Conservation (phyloP, 495 filamentous ascomycete species). For the Hypoxylon perforatum region DNA sequence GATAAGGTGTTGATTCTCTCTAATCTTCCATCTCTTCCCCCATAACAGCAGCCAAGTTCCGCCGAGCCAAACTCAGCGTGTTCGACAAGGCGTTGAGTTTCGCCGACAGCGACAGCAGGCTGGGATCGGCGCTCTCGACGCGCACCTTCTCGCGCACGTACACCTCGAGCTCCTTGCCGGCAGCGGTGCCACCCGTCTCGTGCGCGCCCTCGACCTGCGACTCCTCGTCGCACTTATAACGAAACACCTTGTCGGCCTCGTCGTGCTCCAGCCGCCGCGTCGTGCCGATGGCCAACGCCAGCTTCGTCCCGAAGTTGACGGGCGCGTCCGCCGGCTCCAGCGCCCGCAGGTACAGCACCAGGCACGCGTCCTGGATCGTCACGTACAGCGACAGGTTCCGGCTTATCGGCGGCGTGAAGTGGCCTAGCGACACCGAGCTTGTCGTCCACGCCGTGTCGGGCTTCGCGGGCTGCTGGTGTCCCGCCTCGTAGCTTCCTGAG, state of each 20-base stretch:
- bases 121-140: conserved; percentile 92
- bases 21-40: conserved; percentile 64
- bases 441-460: conserved; percentile 51
- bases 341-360: conserved; percentile 82
- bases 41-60: conserved; percentile 84
- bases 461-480: conserved; percentile 20
- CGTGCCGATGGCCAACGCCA: conserved; percentile 67
- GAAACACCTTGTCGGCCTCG: conserved; percentile 79
- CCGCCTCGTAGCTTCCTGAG: not conserved
- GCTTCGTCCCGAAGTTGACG: conserved; percentile 59
- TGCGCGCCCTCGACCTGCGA: conserved; percentile 5
- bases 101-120: conserved; percentile 83
- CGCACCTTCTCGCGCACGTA: conserved; percentile 88
- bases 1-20: not conserved
- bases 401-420: conserved; percentile 56
- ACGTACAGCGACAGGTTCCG: conserved; percentile 77
- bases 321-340: conserved; percentile 71
- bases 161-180: conserved; percentile 64
- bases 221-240: conserved; percentile 52
- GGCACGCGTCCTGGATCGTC: conserved; percentile 77
- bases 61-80: conserved; percentile 72
- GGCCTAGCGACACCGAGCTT: conserved; percentile 47
- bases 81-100: conserved; percentile 87
- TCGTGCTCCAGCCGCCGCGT: conserved; percentile 77
- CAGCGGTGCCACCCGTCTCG: not conserved